These are phyloP conservation scores for Chytriomyces sp. DNA, from an alignment of 192 early-diverging fungal species.

Conservation along the genomic window DNA sequence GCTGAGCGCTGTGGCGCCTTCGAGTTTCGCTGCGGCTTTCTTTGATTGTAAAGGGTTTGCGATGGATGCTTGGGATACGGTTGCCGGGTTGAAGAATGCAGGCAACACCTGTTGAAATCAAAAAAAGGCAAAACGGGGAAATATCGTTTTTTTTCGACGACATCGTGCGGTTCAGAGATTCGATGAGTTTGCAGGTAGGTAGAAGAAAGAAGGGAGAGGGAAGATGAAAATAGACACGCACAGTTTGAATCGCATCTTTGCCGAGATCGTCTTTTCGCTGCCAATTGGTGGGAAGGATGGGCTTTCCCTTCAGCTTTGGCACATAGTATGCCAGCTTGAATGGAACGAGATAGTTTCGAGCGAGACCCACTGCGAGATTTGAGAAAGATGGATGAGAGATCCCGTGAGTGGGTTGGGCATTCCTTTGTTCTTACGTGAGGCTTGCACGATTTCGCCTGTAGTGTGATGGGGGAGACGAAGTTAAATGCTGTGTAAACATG, in stretches of 20 bases:
- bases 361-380: conserved; percentile 29
- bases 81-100: conserved; percentile 26
- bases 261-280: conserved; percentile 24
- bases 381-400: background rate
- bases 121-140: background rate
- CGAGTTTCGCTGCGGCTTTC: background rate
- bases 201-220: background rate
- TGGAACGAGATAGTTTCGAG: conserved; percentile 47
- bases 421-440: conserved; percentile 21
- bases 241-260: conserved; percentile 29
- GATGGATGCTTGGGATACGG: conserved; percentile 4
- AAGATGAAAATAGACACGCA: background rate
- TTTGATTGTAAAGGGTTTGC: conserved; percentile 6
- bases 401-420: background rate
- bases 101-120: conserved; percentile 20
- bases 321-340: conserved; percentile 47
- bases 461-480: background rate
- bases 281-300: conserved; percentile 47
- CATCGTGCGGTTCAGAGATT: background rate
- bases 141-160: background rate
- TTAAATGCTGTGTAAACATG: background rate
- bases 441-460: conserved; percentile 34
- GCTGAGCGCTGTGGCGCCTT: conserved; percentile 20
- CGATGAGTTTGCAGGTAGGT: background rate
- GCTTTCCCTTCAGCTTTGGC: conserved; percentile 33